Conservation (phyloP, 2,329 filamentous ascomycete genomes). For the Phialocephala subalpina region DNA sequence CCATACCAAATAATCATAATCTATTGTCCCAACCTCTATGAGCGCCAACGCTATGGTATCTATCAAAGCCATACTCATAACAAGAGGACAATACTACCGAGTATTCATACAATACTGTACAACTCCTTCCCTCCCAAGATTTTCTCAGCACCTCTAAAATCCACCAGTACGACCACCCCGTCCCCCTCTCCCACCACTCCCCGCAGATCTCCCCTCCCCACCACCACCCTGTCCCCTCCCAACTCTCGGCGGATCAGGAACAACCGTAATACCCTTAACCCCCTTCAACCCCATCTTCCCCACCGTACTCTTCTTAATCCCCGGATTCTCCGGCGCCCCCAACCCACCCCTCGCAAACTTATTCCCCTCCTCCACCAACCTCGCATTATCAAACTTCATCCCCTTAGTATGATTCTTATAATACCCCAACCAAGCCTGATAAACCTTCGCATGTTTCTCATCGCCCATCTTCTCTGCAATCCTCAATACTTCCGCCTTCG, state of each 20-base stretch:
- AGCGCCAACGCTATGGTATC: conserved; percentile 30
- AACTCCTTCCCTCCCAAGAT: neutral
- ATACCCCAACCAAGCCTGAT: conserved; percentile 64
- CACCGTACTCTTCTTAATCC: conserved; percentile 55
- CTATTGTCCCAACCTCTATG: conserved; percentile 21
- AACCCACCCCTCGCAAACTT: conserved; percentile 57
- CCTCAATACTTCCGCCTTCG: conserved; percentile 47
- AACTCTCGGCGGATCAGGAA: conserved; percentile 51
- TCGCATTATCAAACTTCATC: conserved; percentile 44
- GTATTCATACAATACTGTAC: conserved; percentile 17
- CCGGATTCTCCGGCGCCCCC: conserved; percentile 54
- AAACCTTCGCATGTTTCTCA: conserved; percentile 55
- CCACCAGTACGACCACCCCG: conserved; percentile 30
- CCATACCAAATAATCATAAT: conserved; percentile 10
- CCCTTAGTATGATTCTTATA: conserved; percentile 59
- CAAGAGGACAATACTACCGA: conserved; percentile 22
- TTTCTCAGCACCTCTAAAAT: neutral
- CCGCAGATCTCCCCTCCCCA: conserved; percentile 31
- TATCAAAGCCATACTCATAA: conserved; percentile 18
- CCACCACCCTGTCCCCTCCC: conserved; percentile 34
- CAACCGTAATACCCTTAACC: conserved; percentile 55
- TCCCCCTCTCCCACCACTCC: conserved; percentile 25
- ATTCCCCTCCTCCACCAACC: conserved; percentile 60
- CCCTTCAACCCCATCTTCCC: conserved; percentile 66
- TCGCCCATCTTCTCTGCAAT: conserved; percentile 55